Base-by-base conservation (phyloP, 495 filamentous ascomycete genomes). In the Podospora pseudocomata region DNA sequence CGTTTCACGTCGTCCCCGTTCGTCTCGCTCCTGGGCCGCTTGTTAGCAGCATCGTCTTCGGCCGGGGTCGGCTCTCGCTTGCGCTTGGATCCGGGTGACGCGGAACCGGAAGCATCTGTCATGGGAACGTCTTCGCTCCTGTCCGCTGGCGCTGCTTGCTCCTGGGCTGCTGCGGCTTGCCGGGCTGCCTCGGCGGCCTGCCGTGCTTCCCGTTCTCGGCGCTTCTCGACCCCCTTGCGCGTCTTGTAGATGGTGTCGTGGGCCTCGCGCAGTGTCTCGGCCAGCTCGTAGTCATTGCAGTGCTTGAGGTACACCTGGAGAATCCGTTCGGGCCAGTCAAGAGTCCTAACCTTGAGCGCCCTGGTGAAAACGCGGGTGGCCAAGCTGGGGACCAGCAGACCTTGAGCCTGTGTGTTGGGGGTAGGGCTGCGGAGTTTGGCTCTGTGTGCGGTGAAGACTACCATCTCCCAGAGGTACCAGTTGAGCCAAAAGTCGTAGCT, bases 311-410 rank as follows among this genome's bases (percentile, higher is more conserved):
- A 97, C 20, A 89, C 86, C 70, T 93, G 90, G 77, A 97, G 83
- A 55, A 97, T 84, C 74, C 91, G 91, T 76, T 97, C 94, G 0
- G 95, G 95, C 90, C 90, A 95, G 77, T 99, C 93, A n/a, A 99
- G 75, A 30, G 85, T 86, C 27, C 82, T 81, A 66, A 88, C 83
- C 68, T 86, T 81, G 64, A 97, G 82, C 5, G 92, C 93, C 70
- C 89, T 85, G 67, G 88, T 86, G 53, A 97, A 80, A 56, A 97
- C 89, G 13, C 79, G 84, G 2, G 91, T 94, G 13, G 91, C 91
- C 66, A 85, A 82, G 49, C 83, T 81, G 4, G 92, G 92, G 4
- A 80, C 72, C 23, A 81, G 74, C 54, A 75, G 67, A 20, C 75
- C 77, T 15, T 75, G 75, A 6, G 76, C 73, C 0, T 73, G 59